Evolutionary conservation across 331 rosid species (phyloP).

Genomic region (Prunus yedoensis): DNA sequence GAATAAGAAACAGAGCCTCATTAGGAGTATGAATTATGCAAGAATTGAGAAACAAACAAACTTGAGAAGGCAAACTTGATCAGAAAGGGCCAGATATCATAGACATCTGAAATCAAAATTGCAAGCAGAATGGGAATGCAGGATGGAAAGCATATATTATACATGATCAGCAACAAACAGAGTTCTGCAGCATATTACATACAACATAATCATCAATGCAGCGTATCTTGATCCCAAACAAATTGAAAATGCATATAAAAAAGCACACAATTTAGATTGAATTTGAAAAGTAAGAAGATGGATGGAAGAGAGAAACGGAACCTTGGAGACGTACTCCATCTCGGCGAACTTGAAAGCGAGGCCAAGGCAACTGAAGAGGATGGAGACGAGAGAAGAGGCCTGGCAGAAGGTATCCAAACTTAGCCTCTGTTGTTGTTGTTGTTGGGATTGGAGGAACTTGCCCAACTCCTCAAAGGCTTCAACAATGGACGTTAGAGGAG

Average conservation of each 20-base stretch:
- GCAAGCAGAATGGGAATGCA: background rate
- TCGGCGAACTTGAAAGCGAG: constrained; percentile 95
- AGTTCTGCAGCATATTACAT: too few relatives aligned
- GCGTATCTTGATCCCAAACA: too few relatives aligned
- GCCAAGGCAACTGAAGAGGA: constrained; percentile 81
- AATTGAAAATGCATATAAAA: background rate
- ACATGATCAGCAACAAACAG: too few relatives aligned
- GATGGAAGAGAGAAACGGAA: background rate
- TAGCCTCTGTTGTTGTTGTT: constrained; percentile 17
- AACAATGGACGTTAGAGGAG: constrained; percentile 68
- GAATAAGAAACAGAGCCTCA: background rate
- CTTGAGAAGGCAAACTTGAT: background rate
- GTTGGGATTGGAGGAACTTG: constrained; percentile 21
- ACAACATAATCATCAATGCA: too few relatives aligned
- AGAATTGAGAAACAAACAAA: background rate
- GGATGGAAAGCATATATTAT: background rate
- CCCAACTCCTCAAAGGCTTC: constrained; percentile 72
- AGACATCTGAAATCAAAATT: background rate
- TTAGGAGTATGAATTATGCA: too few relatives aligned
- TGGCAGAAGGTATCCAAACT: constrained; percentile 58
- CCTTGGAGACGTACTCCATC: constrained; percentile 78
- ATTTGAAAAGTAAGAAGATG: too few relatives aligned
- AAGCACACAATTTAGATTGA: background rate
- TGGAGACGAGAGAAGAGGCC: constrained; percentile 59
- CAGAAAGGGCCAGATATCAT: background rate